Base-by-base conservation (phyloP, 176 grass and related monocot species). In the Eleusine indica region DNA sequence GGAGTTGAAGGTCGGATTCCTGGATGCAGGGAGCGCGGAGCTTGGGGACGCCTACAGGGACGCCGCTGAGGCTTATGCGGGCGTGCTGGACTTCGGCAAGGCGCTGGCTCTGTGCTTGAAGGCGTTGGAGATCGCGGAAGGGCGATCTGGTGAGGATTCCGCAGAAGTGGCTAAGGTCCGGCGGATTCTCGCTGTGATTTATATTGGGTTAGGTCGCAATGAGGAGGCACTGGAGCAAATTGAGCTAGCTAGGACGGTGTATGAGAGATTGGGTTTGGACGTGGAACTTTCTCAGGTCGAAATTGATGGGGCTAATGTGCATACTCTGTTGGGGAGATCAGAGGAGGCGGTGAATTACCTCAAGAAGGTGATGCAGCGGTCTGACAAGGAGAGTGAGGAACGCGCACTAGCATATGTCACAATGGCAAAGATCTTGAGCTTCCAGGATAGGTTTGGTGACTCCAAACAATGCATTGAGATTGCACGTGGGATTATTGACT, bases 381-480 rank as follows among this genome's bases (percentile, higher is more conserved):
- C 86, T 1, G 71, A 71, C 21, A 95, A 92, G 82, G 91, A 92
- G 22, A 95, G 87, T 3, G 89, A 92, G 75, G 81, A 86, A 46
- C 71, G 88, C 28, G 91, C 89, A 25, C 89, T 92, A 14, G 88
- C 88, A 28, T 79, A 92, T 53, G 77, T 92, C 15, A 15, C 82
- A 1, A 94, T 90, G 91, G 85, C 89, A 2, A 89, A 91, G 62
- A 68, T 82, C 52, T 85, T 96, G 80, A 90, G 32, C 70, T 71
- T 69, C 12, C 65, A 90, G 77, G 87, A 98, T 40, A 91, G 87
- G 66, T 81, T 71, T 47, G 75, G 19, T 5, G 93, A 98, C 41
- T 78, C 93, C 0, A 98, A 74, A 58, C 76, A 83, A 28, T 98
- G 89, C 41, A 74, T 98, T 53, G 89, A 95, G 68, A 90, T 95